Evolutionary conservation across 176 grass and related monocot genomes (phyloP).

Genomic region (Areca catechu): DNA sequence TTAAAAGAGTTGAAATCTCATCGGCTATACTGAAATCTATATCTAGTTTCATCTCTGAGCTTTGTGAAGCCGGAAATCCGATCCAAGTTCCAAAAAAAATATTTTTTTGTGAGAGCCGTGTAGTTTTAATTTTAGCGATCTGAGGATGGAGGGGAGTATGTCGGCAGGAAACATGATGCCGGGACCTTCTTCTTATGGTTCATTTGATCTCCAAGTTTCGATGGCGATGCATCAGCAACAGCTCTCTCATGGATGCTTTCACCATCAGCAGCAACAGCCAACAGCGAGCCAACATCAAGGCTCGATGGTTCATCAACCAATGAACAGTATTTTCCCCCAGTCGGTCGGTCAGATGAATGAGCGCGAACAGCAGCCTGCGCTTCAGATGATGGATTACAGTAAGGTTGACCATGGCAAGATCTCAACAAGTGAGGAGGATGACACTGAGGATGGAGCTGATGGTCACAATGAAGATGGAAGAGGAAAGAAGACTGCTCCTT

Average conservation of each 20-base stretch:
- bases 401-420: constrained; percentile 17
- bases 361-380: neutral
- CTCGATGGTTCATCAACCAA: constrained; percentile 7
- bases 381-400: neutral
- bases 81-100: too few species aligned
- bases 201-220: constrained; percentile 17
- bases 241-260: neutral
- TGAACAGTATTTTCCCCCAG: constrained; percentile 15
- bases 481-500: constrained; percentile 16
- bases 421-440: constrained; percentile 26
- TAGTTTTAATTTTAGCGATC: too few species aligned
- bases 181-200: constrained; percentile 1
- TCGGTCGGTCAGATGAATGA: constrained; percentile 15
- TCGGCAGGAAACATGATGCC: constrained; percentile 24
- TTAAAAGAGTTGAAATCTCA: too few species aligned
- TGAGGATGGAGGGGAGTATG: constrained; percentile 34
- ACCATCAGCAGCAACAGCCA: neutral
- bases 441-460: constrained; percentile 29
- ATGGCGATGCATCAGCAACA: constrained; percentile 16
- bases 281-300: too few species aligned
- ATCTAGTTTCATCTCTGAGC: too few species aligned
- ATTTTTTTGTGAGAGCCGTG: too few species aligned
- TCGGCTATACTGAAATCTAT: too few species aligned
- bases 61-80: too few species aligned
- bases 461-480: constrained; percentile 8